Evolutionary conservation across 2,329 filamentous ascomycete species (phyloP).

Genomic region (Exophiala calicioides): DNA sequence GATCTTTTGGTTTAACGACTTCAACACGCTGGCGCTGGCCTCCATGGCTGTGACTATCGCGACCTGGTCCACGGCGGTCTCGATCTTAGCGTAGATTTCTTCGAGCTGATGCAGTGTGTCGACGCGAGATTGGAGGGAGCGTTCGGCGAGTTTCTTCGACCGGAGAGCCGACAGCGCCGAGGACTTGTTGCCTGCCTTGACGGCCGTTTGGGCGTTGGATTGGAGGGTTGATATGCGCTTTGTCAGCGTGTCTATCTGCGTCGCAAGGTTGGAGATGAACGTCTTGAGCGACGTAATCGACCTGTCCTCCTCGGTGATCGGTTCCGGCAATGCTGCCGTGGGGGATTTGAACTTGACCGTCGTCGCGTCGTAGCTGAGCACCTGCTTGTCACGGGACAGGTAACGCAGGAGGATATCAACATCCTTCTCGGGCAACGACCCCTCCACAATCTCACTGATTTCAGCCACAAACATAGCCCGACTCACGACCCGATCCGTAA

Average conservation of each 20-base stretch:
- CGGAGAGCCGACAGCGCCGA: slow-evolving; percentile 76
- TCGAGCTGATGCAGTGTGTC: slow-evolving; percentile 79
- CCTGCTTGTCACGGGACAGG: slow-evolving; percentile 65
- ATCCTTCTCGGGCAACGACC: slow-evolving; percentile 54
- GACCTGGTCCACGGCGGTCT: slow-evolving; percentile 82
- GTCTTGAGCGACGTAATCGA: slow-evolving; percentile 78
- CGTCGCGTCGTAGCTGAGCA: slow-evolving; percentile 50
- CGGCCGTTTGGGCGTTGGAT: slow-evolving; percentile 65
- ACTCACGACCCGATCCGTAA: slow-evolving; percentile 30
- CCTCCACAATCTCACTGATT: slow-evolving; percentile 56
- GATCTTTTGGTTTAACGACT: slow-evolving; percentile 70
- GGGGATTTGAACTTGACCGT: slow-evolving; percentile 72
- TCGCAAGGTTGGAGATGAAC: slow-evolving; percentile 67
- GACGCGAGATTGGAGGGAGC: slow-evolving; percentile 67
- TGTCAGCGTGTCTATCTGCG: slow-evolving; percentile 66
- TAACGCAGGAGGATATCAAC: slow-evolving; percentile 70
- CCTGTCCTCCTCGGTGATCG: slow-evolving; percentile 73
- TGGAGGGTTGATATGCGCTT: slow-evolving; percentile 53
- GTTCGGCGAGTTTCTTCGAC: slow-evolving; percentile 79
- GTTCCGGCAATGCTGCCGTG: slow-evolving; percentile 38
- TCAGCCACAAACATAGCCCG: slow-evolving; percentile 63
- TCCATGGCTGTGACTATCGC: slow-evolving; percentile 83
- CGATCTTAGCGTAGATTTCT: slow-evolving; percentile 76
- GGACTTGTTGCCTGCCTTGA: slow-evolving; percentile 70
- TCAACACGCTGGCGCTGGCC: slow-evolving; percentile 70